Evolutionary conservation across 257 asterid species (phyloP).

Genomic region (Penstemon barbatus): DNA sequence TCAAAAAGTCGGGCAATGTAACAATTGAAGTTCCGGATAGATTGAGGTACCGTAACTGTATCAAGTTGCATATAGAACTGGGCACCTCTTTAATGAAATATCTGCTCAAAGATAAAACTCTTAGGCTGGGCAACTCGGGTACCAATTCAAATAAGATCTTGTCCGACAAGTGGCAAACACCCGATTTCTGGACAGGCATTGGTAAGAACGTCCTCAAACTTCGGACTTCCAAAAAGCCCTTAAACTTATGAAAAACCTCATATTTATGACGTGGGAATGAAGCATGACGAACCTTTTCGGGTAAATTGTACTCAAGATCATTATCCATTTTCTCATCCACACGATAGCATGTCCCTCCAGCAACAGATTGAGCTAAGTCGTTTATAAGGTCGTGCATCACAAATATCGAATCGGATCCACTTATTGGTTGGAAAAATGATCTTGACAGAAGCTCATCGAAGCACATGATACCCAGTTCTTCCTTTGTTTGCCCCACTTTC

Average conservation of each 20-base stretch:
- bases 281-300: constrained; percentile 40
- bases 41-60: constrained; percentile 53
- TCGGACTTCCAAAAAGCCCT: constrained; percentile 30
- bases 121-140: constrained; percentile 41
- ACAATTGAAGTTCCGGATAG: constrained; percentile 51
- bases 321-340: constrained; percentile 55
- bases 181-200: constrained; percentile 51
- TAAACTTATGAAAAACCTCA: constrained; percentile 43
- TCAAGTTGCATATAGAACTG: constrained; percentile 44
- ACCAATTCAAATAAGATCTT: constrained; percentile 42
- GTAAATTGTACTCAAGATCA: constrained; percentile 29
- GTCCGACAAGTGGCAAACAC: constrained; percentile 46
- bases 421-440: constrained; percentile 51
- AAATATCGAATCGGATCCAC: constrained; percentile 36
- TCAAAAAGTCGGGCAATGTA: constrained; percentile 41
- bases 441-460: constrained; percentile 53
- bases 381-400: constrained; percentile 64
- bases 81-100: constrained; percentile 56
- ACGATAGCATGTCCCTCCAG: constrained; percentile 52
- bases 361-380: constrained; percentile 59
- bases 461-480: constrained; percentile 48
- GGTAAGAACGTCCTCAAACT: constrained; percentile 62
- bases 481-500: constrained; percentile 34
- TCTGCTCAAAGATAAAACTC: constrained; percentile 56
- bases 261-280: constrained; percentile 44